Base-by-base conservation (phyloP, 139 green algal genomes). In the Chlorokybus atmophyticus region DNA sequence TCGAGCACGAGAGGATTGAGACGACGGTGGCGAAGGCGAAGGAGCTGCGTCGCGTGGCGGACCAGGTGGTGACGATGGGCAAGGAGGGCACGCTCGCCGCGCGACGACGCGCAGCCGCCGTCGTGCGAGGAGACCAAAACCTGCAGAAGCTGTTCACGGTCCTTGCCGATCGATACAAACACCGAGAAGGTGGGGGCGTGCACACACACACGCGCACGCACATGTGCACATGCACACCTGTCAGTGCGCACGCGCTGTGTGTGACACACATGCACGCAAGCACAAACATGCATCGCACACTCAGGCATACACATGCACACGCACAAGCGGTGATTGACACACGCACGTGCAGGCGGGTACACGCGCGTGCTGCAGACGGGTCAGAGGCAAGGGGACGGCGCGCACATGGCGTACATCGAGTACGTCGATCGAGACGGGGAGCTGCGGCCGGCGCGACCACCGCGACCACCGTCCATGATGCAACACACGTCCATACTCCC, bases 351-450 rank as follows among this genome's bases (percentile, higher is more conserved):
- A n/a, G n/a, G n/a, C n/a, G 87, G 87, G 35, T 95, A 93, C 73
- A 94, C 85, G 1, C 65, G 86, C 5, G 69, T 94, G 3, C 53
- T 92, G 32, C 72, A 67, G 5, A 79, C 79, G 0, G 57, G 82
- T 1, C 60, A 67, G 49, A 61, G 87, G 2, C 35, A 10, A 44
- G 63, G 75, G 19, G 86, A 95, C 51, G 73, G 79, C 4, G 83
- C 83, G 21, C 69, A 78, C 10, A 84, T 93, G 71, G 86, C 87
- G 0, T 87, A 79, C 66, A 85, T 95, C n/a, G 87, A 95, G 73
- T 90, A 39, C 55, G 35, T 62, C 35, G 55, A 62, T 2, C 27
- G 55, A 6, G 26, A 25, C 2, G 55, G 55, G 55, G 55, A 62
- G 2, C 10, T 62, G 4, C 35, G 55, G 35, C 35, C 55, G 17